Evolutionary conservation across 2,329 filamentous ascomycete genomes (phyloP), one percentile per base, ranked within the genome.

Genomic region (Hymenoscyphus linearis): DNA sequence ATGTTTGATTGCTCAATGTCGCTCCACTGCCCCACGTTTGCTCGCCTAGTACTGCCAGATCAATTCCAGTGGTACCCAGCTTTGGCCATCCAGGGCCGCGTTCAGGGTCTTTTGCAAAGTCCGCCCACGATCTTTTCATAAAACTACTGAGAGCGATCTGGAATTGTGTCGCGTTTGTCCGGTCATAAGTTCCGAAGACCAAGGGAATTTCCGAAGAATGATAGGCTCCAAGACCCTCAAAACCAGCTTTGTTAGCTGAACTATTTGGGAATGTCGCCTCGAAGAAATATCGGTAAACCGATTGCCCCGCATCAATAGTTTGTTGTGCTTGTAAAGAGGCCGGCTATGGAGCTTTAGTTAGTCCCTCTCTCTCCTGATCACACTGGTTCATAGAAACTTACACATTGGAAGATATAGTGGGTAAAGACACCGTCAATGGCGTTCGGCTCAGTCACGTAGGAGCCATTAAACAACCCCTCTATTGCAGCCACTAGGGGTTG

Each of bases 111-210:
- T 47, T 59, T 4, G 54, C 59, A 57, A 63, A 63, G 13, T 53
- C 47, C 31, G 60, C 44, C 40, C 52, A 61, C 14, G 64, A 34
- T 70, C 68, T 67, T 63, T 71, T 62, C 70, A 72, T 72, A 14
- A 52, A 54, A 5, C 64, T 36, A 55, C 64, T 66, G 4, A 71
- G 66, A n/a, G 67, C 62, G 64, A 65, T 68, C 56, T 73, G 70
- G 36, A 69, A 70, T 34, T 66, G 58, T 1, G 71, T 73, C 2
- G 68, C 72, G 55, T 69, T 69, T 5, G 66, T 66, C 10, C 68
- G 63, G 57, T 67, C 71, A 37, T 69, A 58, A 0, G 74, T 75
- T 9, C 73, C 72, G 52, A 74, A 74, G 1, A 75, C 58, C 55
- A 58, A 16, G 1, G 60, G 60, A 1, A 62, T 40, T 26, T 62